Conservation (phyloP, 1,284 basidiomycete genomes). For the Cryptococcus hybrid region DNA sequence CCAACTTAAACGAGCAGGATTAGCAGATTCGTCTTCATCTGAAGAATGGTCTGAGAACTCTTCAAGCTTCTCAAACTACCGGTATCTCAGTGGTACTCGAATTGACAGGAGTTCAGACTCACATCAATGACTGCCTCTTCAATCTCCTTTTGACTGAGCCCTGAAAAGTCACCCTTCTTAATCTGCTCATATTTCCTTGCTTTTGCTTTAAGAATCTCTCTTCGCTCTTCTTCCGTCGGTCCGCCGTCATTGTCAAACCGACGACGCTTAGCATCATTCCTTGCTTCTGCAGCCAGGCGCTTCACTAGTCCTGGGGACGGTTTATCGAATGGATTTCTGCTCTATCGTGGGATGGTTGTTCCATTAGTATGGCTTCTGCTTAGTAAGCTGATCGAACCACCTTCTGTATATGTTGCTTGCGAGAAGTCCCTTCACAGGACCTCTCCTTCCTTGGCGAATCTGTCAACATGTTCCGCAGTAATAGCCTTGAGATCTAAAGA, state of each 20-base stretch:
- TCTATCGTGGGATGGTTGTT: conserved; percentile 5
- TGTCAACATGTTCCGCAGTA: conserved; percentile 47
- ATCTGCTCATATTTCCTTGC: conserved; percentile 79
- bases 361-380: conserved; percentile 1
- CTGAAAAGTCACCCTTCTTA: conserved; percentile 73
- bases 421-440: conserved; percentile 33
- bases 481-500: conserved; percentile 47
- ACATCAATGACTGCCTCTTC: conserved; percentile 79
- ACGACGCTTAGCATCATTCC: conserved; percentile 40
- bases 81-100: neutral
- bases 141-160: conserved; percentile 72
- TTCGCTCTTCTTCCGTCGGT: conserved; percentile 39
- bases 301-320: conserved; percentile 47
- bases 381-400: conserved; percentile 1
- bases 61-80: conserved; percentile 68
- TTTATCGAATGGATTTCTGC: conserved; percentile 42
- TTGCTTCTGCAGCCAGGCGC: conserved; percentile 43
- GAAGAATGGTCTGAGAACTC: conserved; percentile 50
- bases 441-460: conserved; percentile 41
- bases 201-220: conserved; percentile 65
- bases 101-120: conserved; percentile 35
- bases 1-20: conserved; percentile 10
- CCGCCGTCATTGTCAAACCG: conserved; percentile 34
- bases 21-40: conserved; percentile 37
- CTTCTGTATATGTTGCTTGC: conserved; percentile 19